Evolutionary conservation across 805 yeast genomes (phyloP).

Genomic region (Yamadazyma olivae): DNA sequence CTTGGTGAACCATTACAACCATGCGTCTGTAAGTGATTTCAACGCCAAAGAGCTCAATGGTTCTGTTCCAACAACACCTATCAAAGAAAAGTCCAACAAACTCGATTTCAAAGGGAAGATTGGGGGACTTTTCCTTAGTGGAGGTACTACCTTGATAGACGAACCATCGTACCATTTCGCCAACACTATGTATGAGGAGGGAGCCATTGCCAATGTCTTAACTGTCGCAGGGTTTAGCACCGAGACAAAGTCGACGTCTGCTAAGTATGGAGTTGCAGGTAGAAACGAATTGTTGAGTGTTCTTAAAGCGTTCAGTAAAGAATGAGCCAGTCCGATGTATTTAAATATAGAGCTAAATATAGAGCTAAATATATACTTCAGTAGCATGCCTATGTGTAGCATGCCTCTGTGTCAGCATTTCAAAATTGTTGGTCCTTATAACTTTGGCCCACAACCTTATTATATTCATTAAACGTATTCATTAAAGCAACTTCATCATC

Average conservation of each 20-base stretch:
- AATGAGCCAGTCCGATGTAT: too few species aligned
- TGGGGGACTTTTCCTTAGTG: slow-evolving; percentile 48
- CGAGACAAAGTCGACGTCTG: slow-evolving; percentile 47
- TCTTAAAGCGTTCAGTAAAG: slow-evolving; percentile 1
- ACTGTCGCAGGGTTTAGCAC: slow-evolving; percentile 56
- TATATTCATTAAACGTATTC: slow-evolving; percentile 52
- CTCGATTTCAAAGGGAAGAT: slow-evolving; percentile 1
- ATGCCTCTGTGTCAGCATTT: too few species aligned
- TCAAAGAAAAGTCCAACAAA: slow-evolving; percentile 5
- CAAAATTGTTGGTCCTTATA: slow-evolving; percentile 44
- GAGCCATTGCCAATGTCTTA: slow-evolving; percentile 44
- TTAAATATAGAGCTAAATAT: neutral
- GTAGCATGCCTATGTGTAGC: too few species aligned
- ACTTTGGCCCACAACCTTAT: slow-evolving; percentile 51
- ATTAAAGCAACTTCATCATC: slow-evolving; percentile 43
- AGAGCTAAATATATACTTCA: neutral
- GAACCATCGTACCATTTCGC: slow-evolving; percentile 63
- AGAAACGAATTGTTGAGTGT: slow-evolving; percentile 64
- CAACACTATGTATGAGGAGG: slow-evolving; percentile 36
- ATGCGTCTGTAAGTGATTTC: slow-evolving; percentile 21
- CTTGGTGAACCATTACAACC: slow-evolving; percentile 38
- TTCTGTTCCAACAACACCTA: slow-evolving; percentile 11
- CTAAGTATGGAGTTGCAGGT: slow-evolving; percentile 64
- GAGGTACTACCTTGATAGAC: slow-evolving; percentile 66
- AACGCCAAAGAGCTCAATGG: slow-evolving; percentile 17